Base-by-base conservation (phyloP, 1,284 basidiomycete genomes). In the Ganoderma multipileum region DNA sequence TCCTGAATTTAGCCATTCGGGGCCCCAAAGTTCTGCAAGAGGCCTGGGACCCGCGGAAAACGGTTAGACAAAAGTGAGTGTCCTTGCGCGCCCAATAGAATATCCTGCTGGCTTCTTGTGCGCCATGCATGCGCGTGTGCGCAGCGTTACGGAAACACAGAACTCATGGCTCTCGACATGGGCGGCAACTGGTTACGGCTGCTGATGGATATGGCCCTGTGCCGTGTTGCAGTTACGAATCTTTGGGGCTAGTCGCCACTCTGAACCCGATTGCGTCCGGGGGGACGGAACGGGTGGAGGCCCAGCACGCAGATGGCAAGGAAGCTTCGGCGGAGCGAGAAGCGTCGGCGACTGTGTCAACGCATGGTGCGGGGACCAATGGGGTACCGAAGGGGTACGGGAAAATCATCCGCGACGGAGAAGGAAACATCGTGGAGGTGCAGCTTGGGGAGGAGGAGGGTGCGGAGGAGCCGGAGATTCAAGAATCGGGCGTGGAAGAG, bases 11-110 rank as follows among this genome's bases (percentile, higher is more conserved):
- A 95, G 93, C 91, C 16, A 91, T 98, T 69, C 89, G 91, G 68
- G 96, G 94, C 0, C 94, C 96, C 1, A 92, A 93, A 78, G 84
- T 88, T 20, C 83, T 98, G 66, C 93, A 94, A 77, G 91, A 94
- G 60, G 89, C 90, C 63, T 98, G 97, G 96, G 94, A 98, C 80
- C 90, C 89, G 74, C 86, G 84, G 70, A 95, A 95, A 83, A 99
- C 97, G 8, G 91, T 97, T 33, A 88, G 89, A 73, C 97, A 98
- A 87, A 99, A 98, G 96, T 97, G 78, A 77, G 91, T 60, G 47
- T 52, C 47, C 3, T n/a, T 84, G 58, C 60, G 52, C 44, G 59
- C 18, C 36, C n/a, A 28, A 42, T 60, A 57, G 63, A 44, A 61
- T 63, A 47, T 47, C 20, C 2, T 63, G 57, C 58, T 66, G 58